Evolutionary conservation across 208 protist species (phyloP).

Genomic region (Phytomonas sp.): DNA sequence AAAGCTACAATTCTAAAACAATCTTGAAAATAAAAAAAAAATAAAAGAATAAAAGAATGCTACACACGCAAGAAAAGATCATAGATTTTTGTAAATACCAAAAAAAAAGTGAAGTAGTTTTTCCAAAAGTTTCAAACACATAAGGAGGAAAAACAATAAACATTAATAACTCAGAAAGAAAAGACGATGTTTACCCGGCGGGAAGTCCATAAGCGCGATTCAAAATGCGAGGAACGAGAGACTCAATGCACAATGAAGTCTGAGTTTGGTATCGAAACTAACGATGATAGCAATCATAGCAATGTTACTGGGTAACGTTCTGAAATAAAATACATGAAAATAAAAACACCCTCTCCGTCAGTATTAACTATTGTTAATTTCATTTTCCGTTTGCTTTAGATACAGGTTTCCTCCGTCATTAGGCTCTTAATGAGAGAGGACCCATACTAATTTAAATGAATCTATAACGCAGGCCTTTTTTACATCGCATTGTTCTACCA

Average conservation of each 20-base stretch:
- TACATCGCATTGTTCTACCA: background rate
- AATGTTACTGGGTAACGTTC: background rate
- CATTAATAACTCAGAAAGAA: conserved; percentile 1
- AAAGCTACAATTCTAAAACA: background rate
- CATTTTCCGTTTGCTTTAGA: background rate
- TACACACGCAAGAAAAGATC: conserved; percentile 11
- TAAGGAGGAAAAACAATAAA: conserved; percentile 11
- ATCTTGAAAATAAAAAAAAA: conserved; percentile 6
- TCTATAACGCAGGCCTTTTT: background rate
- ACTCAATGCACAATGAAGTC: background rate
- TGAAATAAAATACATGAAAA: conserved; percentile 9
- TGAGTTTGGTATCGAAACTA: background rate
- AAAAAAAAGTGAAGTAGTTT: background rate
- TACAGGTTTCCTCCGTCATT: background rate
- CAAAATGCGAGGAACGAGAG: background rate
- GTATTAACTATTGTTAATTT: background rate
- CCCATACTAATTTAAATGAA: background rate
- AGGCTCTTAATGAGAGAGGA: background rate
- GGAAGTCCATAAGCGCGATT: background rate
- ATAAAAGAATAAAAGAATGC: conserved; percentile 5
- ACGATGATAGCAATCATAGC: conserved; percentile 3
- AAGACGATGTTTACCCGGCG: background rate
- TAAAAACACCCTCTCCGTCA: background rate
- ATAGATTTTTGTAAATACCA: conserved; percentile 7
- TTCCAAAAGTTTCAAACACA: background rate